Percentiles rank a stretch among this genome's conserved stretches.
Conservation (phyloP, 352 stramenopile species). For the Chrysophaeum taylorii region DNA sequence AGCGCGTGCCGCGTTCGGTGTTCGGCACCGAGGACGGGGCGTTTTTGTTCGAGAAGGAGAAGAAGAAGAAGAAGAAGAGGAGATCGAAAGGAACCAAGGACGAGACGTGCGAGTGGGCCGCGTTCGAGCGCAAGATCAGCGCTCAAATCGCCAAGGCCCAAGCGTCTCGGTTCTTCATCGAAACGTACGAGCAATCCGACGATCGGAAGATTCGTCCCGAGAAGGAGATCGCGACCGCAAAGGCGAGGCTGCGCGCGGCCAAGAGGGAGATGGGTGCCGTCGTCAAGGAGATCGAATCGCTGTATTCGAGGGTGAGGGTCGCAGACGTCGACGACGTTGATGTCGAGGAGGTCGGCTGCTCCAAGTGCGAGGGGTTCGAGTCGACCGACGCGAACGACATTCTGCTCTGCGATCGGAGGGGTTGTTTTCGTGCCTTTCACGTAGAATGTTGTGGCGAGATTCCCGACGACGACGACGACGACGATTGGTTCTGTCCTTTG, state of each 20-base stretch:
- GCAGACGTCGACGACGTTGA: constrained; percentile 11
- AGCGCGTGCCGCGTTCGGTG: too few relatives aligned
- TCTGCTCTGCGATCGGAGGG: constrained; percentile 50
- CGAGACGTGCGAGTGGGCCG: too few relatives aligned
- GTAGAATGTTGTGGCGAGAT: too few relatives aligned
- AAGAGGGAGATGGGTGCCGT: constrained; percentile 1
- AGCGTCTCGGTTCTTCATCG: constrained; percentile 1
- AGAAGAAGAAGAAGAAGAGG: too few relatives aligned
- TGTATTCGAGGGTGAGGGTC: neutral
- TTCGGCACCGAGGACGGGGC: too few relatives aligned
- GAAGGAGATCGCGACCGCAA: constrained; percentile 9
- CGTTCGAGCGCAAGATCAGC: neutral
- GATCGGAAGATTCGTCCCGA: constrained; percentile 19
- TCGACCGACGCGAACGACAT: constrained; percentile 56
- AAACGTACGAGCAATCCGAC: constrained; percentile 20
- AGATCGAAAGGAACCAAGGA: too few relatives aligned
- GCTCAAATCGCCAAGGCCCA: neutral
- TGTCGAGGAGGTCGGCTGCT: constrained; percentile 48
- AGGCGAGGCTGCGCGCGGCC: neutral
- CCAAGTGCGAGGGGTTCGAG: constrained; percentile 38
- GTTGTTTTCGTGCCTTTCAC: constrained; percentile 54
- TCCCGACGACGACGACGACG: constrained; percentile 39
- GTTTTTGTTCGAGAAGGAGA: too few relatives aligned
- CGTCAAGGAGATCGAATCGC: constrained; percentile 10
- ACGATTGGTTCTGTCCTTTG: constrained; percentile 55